A percentile compares a stretch with the other conserved stretches of the same genome.
These are phyloP conservation scores for Knoxdaviesia proteae DNA, from an alignment of 2,329 filamentous ascomycete species.

Conservation along the genomic window DNA sequence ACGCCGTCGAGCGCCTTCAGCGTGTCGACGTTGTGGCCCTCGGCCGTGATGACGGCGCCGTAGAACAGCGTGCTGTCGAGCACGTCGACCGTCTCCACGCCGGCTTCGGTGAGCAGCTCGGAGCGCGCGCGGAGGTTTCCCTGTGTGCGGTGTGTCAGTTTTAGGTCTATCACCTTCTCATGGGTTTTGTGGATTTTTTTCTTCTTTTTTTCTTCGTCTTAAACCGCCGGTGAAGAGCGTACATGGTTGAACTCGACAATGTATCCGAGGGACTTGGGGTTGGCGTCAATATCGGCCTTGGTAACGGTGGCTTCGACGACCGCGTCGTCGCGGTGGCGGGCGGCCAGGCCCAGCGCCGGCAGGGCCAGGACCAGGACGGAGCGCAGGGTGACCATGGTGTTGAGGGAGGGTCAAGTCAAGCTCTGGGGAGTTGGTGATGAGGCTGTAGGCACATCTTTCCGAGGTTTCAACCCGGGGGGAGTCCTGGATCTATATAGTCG, in stretches of 20 bases:
- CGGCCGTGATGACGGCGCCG: constrained; percentile 16
- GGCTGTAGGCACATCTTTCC: too few species aligned
- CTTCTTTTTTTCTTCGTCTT: not conserved
- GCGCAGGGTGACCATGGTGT: too few species aligned
- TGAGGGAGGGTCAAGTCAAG: too few species aligned
- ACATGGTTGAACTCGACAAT: constrained; percentile 1
- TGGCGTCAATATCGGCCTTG: too few species aligned
- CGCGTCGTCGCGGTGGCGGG: too few species aligned
- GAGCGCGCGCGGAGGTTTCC: not conserved
- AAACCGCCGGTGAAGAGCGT: not conserved
- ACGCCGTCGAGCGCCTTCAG: constrained; percentile 14
- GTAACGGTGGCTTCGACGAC: too few species aligned
- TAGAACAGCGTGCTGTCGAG: constrained; percentile 13
- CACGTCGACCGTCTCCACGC: not conserved
- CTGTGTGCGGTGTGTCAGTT: not conserved
- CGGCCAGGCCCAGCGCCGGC: too few species aligned
- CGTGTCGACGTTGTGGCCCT: constrained; percentile 13
- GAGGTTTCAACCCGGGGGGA: too few species aligned
- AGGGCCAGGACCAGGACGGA: too few species aligned
- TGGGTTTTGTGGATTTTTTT: too few species aligned
- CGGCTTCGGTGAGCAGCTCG: not conserved
- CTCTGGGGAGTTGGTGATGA: too few species aligned
- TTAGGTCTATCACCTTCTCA: not conserved
- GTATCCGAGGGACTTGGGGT: not conserved
- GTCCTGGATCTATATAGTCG: too few species aligned